These are phyloP conservation scores for Elymus sibiricus DNA, from an alignment of 176 grass and related monocot genomes.

Conservation along the genomic window DNA sequence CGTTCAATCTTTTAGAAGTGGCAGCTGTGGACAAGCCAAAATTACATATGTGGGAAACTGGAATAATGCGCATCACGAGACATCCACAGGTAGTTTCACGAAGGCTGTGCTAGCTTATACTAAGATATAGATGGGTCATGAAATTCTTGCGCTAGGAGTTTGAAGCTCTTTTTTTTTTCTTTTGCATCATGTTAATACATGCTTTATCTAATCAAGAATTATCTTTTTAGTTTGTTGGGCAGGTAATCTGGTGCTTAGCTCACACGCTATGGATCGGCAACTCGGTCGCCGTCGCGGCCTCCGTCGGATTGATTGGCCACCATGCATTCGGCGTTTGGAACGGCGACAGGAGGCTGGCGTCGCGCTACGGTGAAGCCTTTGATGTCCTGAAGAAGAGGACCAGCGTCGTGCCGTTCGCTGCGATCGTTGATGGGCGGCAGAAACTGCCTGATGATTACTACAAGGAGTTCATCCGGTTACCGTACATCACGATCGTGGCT, in stretches of 20 bases:
- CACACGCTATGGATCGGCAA: constrained; percentile 97
- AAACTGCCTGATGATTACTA: constrained; percentile 79
- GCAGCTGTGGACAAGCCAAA: constrained; percentile 96
- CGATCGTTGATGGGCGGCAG: constrained; percentile 78
- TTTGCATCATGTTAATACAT: not conserved
- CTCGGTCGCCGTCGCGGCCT: constrained; percentile 66
- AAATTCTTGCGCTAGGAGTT: not conserved
- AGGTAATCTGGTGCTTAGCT: constrained; percentile 95
- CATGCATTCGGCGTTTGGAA: constrained; percentile 97
- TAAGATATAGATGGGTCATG: not conserved
- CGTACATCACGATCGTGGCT: constrained; percentile 67
- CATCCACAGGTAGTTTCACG: constrained; percentile 71
- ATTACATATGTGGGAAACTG: constrained; percentile 95
- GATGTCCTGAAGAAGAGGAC: constrained; percentile 80
- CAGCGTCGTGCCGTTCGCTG: constrained; percentile 78
- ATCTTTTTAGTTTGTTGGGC: constrained; percentile 67
- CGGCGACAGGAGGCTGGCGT: constrained; percentile 66
- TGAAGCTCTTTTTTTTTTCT: not conserved
- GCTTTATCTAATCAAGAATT: not conserved
- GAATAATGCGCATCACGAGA: constrained; percentile 96
- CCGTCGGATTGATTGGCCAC: constrained; percentile 68
- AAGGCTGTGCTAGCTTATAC: not conserved
- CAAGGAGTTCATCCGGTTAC: constrained; percentile 85
- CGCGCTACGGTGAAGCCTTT: constrained; percentile 67
- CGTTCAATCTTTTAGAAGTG: constrained; percentile 96